Conservation (phyloP, 768 basidiomycete genomes). For the Lactarius hatsudake region DNA sequence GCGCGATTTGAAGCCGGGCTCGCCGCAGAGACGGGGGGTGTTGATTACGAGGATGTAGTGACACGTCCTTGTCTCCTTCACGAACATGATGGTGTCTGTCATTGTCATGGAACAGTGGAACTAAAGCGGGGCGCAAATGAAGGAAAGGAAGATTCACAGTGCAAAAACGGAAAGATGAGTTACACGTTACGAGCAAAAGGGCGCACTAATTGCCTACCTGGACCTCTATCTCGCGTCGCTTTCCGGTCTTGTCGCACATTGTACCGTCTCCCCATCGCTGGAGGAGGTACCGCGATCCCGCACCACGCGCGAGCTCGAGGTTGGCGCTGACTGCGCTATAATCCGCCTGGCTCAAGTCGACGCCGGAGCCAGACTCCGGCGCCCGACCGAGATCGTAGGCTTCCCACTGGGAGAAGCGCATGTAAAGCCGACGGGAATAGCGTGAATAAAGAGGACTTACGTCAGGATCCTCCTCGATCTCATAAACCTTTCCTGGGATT, state of each 20-base stretch:
- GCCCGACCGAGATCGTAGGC: slow-evolving; percentile 76
- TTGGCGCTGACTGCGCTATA: slow-evolving; percentile 62
- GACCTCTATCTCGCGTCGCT: slow-evolving; percentile 87
- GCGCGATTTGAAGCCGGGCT: slow-evolving; percentile 86
- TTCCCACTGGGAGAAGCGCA: slow-evolving; percentile 53
- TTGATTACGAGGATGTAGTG: slow-evolving; percentile 92
- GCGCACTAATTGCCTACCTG: slow-evolving; percentile 57
- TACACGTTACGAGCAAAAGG: not conserved
- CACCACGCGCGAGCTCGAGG: slow-evolving; percentile 72
- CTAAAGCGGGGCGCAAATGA: slow-evolving; percentile 38
- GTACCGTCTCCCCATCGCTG: slow-evolving; percentile 92
- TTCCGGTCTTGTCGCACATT: slow-evolving; percentile 87
- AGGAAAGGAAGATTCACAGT: slow-evolving; percentile 14
- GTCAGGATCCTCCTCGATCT: slow-evolving; percentile 82
- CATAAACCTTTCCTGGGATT: slow-evolving; percentile 55
- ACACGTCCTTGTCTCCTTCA: slow-evolving; percentile 93
- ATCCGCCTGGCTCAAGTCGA: slow-evolving; percentile 64
- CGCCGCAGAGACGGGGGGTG: slow-evolving; percentile 89
- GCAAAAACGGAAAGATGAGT: not conserved
- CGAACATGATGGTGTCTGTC: slow-evolving; percentile 84
- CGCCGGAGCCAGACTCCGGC: slow-evolving; percentile 54
- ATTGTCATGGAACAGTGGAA: slow-evolving; percentile 96
- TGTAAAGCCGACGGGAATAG: slow-evolving; percentile 27
- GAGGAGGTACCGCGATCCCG: slow-evolving; percentile 87
- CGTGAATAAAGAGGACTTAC: slow-evolving; percentile 43